phyloP scores from a whole-genome alignment of 345 rosid species.

The Dipteronia dyeriana region DNA sequence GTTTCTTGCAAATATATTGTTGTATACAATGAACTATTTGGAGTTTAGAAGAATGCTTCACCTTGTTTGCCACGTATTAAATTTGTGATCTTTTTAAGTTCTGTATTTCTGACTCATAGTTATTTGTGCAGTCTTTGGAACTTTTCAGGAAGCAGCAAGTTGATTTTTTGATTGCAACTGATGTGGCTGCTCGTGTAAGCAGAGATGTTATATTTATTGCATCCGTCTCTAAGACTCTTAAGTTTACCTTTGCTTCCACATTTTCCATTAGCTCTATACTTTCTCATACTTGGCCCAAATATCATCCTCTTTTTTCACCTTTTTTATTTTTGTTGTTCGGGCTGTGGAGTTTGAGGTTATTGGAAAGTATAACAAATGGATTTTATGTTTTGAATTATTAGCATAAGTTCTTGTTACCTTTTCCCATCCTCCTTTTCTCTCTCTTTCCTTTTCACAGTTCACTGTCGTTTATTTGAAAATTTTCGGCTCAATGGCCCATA shows the following conservation, averaged over 20 bases:
- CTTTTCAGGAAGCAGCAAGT: constrained; percentile 89
- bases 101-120: constrained; percentile 16
- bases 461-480: background rate
- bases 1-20: background rate
- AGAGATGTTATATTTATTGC: background rate
- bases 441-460: background rate
- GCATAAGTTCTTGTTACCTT: background rate
- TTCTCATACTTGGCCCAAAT: background rate
- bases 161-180: constrained; percentile 92
- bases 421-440: background rate
- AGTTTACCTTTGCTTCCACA: background rate
- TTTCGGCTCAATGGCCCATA: background rate
- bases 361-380: background rate
- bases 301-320: background rate
- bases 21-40: background rate
- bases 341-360: background rate
- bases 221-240: background rate
- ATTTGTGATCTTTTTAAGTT: constrained; percentile 11
- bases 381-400: background rate
- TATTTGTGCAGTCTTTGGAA: constrained; percentile 73
- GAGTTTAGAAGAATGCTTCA: constrained; percentile 1
- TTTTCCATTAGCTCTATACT: constrained; percentile 10
- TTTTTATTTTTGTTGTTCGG: background rate
- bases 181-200: constrained; percentile 97
- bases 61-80: constrained; percentile 8